Base-by-base conservation (phyloP, 129 eudicot species). In the Flaveria bidentis region DNA sequence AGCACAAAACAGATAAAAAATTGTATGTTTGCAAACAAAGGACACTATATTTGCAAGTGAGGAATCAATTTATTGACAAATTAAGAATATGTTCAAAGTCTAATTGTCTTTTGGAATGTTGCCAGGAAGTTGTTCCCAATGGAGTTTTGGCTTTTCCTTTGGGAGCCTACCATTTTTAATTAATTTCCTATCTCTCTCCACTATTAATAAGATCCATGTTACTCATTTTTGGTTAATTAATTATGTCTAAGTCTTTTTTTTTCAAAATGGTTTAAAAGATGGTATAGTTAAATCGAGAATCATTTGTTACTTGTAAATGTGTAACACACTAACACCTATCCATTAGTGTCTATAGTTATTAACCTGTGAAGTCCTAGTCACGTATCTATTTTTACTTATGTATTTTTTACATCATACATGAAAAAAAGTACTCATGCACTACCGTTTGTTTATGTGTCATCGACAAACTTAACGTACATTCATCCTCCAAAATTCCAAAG, bases 91-190 rank as follows among this genome's bases (percentile, higher is more conserved):
- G 87, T 66, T 87, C 82, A 74, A 69, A 20, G 53, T 65, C 26
- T 77, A 51, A 85, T 85, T 78, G 88, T 78, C 81, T 78, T 71
- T 84, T 44, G 20, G 77, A 71, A 83, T 78, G 84, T 79, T 86
- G 85, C 87, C 88, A 83, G 75, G 69, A 81, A 84, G 87, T 72
- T 65, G 86, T 88, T 87, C 87, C 90, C 78, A 77, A 85, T 86
- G 87, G 7, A 39, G 11, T 72, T 86, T 88, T 91, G 95, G 93
- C 91, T 81, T 85, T 84, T 90, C 88, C 76, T 77, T 80, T 87
- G 86, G 86, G 79, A 67, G 64, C 58, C 53, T 67, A 77, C 9
- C 25, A 73, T 65, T 46, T 84, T 68, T 71, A 71, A 67, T 45
- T 45, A 9, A 18, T 70, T 58, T 25, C 63, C n/a, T 9, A 18